A percentile compares a stretch with the other conserved stretches of the same genome.
These are phyloP conservation scores for Cladosporium colombiae DNA, from an alignment of 2,329 filamentous ascomycete species.

Conservation along the genomic window DNA sequence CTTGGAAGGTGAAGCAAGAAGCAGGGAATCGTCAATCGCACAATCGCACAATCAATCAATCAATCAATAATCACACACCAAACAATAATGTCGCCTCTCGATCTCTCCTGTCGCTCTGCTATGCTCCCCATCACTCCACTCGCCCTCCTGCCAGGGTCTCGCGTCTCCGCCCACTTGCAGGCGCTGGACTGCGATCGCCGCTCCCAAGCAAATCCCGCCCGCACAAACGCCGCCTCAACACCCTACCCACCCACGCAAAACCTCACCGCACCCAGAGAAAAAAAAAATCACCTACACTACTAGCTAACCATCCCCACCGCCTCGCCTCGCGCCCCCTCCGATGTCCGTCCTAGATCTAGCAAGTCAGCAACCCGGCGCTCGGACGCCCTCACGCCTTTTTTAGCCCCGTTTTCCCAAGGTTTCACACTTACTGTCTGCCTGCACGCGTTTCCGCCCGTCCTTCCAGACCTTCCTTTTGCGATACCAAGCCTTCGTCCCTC, in stretches of 20 bases:
- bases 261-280: neutral
- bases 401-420: neutral
- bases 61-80: neutral
- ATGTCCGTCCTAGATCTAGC: neutral
- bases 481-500: neutral
- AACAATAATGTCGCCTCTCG: neutral
- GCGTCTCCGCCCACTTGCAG: neutral
- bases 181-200: neutral
- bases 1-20: neutral
- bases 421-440: neutral
- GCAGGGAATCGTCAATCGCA: neutral
- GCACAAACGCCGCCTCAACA: conserved; percentile 3
- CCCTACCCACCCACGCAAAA: neutral
- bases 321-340: neutral
- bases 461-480: conserved; percentile 2
- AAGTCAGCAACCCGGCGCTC: neutral
- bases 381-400: neutral
- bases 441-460: conserved; percentile 1
- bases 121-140: neutral
- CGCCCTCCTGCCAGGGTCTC: neutral
- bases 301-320: neutral
- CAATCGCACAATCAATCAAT: too few relatives aligned
- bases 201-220: neutral
- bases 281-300: neutral
- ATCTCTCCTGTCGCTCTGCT: neutral